Evolutionary conservation across 2,329 filamentous ascomycete genomes (phyloP), one percentile per base, ranked within the genome.

Genomic region (Botrytis sinoallii): DNA sequence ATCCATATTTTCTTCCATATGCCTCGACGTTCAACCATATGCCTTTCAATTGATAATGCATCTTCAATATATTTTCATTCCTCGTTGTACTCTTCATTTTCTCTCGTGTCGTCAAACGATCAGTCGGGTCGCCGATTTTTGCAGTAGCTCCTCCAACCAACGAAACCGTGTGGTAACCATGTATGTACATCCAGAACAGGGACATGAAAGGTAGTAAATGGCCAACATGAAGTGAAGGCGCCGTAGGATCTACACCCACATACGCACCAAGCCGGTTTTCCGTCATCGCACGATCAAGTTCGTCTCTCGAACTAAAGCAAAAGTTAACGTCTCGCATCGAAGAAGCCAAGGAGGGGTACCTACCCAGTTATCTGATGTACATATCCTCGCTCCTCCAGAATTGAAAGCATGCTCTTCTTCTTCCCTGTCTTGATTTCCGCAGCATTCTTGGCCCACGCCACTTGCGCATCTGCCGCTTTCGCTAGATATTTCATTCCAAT

Each of bases 191-290:
- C 91, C 93, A 95, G 83, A 94, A 94, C 38, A 95, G 85, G 25
- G 92, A 89, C 93, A 96, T 96, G 72, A 95, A 85, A 35, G 93
- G 92, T 22, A 96, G 85, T 9, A 97, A 85, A 80, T 97, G 93
- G 74, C 93, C 93, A 65, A 96, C 85, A 79, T 97, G 93, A 74
- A 96, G 84, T 3, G 93, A 96, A 73, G 89, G 85, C 22, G 92
- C 93, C 0, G 93, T 96, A 8, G 93, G 93, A 80, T 97, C 93
- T 79, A 96, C 89, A 77, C 93, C 93, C 71, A 93, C 91, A 79
- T 97, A 97, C 74, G 88, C 90, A 75, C 91, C 91, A 77, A 94
- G 88, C 75, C 91, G 86, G 80, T 90, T 91, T 40, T 84, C 81
- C 8, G 86, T 87, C 84, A 96, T 87, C 35, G 93, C 84, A 76